Conservation (phyloP, 176 grass and related monocot genomes). For the Guadua angustifolia region DNA sequence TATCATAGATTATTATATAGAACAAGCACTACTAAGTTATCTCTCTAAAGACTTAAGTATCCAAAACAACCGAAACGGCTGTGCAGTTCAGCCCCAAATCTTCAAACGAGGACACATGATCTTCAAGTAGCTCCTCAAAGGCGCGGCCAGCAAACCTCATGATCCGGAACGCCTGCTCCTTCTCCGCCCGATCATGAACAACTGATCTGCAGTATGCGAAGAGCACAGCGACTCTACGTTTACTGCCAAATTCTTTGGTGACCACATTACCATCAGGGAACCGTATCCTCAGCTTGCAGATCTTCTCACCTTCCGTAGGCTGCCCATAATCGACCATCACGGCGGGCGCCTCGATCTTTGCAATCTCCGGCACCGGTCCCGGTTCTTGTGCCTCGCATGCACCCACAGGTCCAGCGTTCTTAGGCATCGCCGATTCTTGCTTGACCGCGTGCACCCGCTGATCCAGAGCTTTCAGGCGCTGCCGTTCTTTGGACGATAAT, state of each 20-base stretch:
- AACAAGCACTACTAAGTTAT: too few species aligned
- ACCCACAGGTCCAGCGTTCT: not conserved
- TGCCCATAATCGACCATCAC: slow-evolving; percentile 16
- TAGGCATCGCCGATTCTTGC: not conserved
- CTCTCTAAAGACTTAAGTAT: not conserved
- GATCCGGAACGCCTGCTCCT: slow-evolving; percentile 23
- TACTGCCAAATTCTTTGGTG: slow-evolving; percentile 42
- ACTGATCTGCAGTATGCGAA: slow-evolving; percentile 41
- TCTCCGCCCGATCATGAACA: not conserved
- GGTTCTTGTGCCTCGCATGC: not conserved
- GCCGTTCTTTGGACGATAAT: not conserved
- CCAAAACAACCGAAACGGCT: slow-evolving; percentile 26
- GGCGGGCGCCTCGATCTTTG: not conserved
- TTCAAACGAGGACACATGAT: slow-evolving; percentile 8
- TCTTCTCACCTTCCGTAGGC: slow-evolving; percentile 39
- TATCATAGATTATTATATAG: too few species aligned
- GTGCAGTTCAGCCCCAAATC: slow-evolving; percentile 28
- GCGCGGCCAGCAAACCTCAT: not conserved
- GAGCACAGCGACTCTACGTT: slow-evolving; percentile 4
- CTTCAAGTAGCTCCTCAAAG: not conserved
- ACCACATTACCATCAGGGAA: slow-evolving; percentile 33
- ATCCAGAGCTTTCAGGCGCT: too few species aligned
- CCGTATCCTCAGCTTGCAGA: slow-evolving; percentile 51
- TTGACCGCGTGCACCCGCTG: not conserved
- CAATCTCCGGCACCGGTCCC: not conserved